Evolutionary conservation across 345 rosid genomes (phyloP).

Genomic region (Euphorbia lathyris): DNA sequence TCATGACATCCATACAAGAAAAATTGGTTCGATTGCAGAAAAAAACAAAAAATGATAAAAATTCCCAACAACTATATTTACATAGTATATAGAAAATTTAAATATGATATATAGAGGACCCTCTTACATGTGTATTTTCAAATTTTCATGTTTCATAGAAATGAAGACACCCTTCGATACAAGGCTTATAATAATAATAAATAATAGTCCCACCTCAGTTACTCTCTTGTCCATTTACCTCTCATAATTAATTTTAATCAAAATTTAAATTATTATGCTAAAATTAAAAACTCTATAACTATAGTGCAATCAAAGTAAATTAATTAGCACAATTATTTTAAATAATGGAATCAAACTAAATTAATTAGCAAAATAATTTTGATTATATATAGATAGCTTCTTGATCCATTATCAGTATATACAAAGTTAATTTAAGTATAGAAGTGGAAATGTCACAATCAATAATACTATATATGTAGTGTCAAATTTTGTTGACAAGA

Average conservation of each 20-base stretch:
- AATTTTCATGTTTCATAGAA: conserved; percentile 14
- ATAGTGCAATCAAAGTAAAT: neutral
- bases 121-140: too few species aligned
- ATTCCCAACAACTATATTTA: too few species aligned
- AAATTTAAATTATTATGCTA: too few species aligned
- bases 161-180: conserved; percentile 17
- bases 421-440: conserved; percentile 7
- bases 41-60: too few species aligned
- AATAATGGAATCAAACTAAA: neutral
- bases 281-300: neutral
- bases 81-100: too few species aligned
- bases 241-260: neutral
- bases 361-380: neutral
- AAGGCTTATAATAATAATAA: too few species aligned
- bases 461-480: conserved; percentile 21
- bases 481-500: conserved; percentile 36
- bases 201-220: conserved; percentile 30
- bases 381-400: neutral
- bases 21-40: too few species aligned
- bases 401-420: neutral
- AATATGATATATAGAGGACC: too few species aligned
- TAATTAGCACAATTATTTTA: neutral
- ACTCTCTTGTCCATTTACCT: conserved; percentile 8
- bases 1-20: too few species aligned
- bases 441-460: conserved; percentile 29